A percentile compares a stretch with the other conserved stretches of the same genome.
These are phyloP conservation scores for Aureobasidium sp. DNA, from an alignment of 2,329 filamentous ascomycete species.

Conservation along the genomic window DNA sequence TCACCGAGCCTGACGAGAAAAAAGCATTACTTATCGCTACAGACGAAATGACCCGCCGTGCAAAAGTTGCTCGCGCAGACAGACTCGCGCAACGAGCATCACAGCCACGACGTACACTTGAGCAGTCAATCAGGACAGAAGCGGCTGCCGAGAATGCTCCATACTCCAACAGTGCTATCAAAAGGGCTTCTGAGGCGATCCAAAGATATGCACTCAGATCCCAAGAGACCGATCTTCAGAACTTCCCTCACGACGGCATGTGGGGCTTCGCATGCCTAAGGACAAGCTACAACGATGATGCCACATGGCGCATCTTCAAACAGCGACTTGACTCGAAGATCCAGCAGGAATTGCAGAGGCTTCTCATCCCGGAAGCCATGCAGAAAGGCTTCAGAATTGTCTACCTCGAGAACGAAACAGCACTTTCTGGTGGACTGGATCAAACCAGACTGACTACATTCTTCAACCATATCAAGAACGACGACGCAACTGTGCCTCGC, in stretches of 20 bases:
- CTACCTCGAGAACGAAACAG: conserved; percentile 1
- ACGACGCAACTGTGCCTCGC: background rate
- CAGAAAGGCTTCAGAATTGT: background rate
- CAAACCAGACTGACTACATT: background rate
- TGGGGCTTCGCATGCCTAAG: background rate
- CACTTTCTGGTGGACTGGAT: background rate
- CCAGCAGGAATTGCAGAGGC: background rate
- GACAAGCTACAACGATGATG: conserved; percentile 1
- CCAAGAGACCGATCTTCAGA: background rate
- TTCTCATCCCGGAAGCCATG: background rate
- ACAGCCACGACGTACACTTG: background rate
- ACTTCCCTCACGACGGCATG: background rate
- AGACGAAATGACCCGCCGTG: background rate
- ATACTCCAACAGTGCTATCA: background rate
- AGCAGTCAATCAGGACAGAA: background rate
- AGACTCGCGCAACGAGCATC: background rate
- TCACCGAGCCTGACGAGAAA: background rate
- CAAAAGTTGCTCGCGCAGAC: background rate
- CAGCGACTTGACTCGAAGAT: conserved; percentile 1
- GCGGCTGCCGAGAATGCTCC: background rate
- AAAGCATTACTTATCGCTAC: background rate
- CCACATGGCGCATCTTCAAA: background rate
- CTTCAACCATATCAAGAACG: background rate
- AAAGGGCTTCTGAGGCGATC: background rate
- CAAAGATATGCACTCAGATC: background rate